A percentile compares a stretch with the other conserved stretches of the same genome.
These are phyloP conservation scores for Brettanomyces naardenensis DNA, from an alignment of 805 yeast species.

Conservation along the genomic window DNA sequence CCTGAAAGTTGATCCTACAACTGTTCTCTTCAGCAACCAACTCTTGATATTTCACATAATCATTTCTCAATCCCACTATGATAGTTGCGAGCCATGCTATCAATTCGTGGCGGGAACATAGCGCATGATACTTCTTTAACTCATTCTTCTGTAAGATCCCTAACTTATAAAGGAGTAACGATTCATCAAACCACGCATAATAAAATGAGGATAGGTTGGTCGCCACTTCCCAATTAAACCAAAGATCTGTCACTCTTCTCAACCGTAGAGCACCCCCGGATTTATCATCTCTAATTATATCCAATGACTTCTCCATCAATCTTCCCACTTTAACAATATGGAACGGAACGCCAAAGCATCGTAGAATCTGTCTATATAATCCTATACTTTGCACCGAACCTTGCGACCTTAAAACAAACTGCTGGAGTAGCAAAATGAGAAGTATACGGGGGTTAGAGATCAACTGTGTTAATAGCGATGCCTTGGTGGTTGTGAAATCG, in stretches of 20 bases:
- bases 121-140: slow-evolving; percentile 20
- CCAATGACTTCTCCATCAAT: slow-evolving; percentile 23
- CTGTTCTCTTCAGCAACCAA: slow-evolving; percentile 43
- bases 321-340: slow-evolving; percentile 32
- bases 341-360: slow-evolving; percentile 68
- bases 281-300: slow-evolving; percentile 8
- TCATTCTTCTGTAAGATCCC: slow-evolving; percentile 33
- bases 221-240: slow-evolving; percentile 38
- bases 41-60: slow-evolving; percentile 34
- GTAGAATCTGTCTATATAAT: slow-evolving; percentile 55
- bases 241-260: slow-evolving; percentile 20
- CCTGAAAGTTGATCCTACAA: slow-evolving; percentile 50
- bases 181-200: slow-evolving; percentile 61
- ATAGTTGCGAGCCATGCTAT: slow-evolving; percentile 66
- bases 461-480: neutral
- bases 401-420: slow-evolving; percentile 5
- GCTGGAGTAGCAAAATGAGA: slow-evolving; percentile 2
- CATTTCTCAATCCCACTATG: slow-evolving; percentile 45
- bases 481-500: too few relatives aligned
- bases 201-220: slow-evolving; percentile 49
- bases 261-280: slow-evolving; percentile 12
- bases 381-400: slow-evolving; percentile 32
- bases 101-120: slow-evolving; percentile 51
- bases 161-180: slow-evolving; percentile 46
- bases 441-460: slow-evolving; percentile 1